Evolutionary conservation across 768 basidiomycete genomes (phyloP).

Genomic region (Trametes cubensis): DNA sequence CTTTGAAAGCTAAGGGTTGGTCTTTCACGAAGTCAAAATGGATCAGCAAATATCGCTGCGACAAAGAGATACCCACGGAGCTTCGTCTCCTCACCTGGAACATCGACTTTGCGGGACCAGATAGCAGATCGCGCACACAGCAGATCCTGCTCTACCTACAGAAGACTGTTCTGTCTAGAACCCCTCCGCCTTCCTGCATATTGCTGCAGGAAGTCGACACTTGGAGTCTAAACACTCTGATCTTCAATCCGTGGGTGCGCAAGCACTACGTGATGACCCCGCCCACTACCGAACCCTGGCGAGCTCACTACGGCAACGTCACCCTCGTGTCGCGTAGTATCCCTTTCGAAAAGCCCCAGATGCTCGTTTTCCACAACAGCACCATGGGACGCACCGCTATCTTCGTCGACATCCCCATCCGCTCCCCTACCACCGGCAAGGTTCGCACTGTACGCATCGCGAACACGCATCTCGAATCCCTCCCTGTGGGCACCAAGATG

Average conservation of each 20-base stretch:
- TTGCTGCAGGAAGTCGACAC: constrained; percentile 69
- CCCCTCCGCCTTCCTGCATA: constrained; percentile 60
- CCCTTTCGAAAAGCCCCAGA: constrained; percentile 49
- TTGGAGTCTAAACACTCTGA: constrained; percentile 48
- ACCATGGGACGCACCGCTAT: constrained; percentile 57
- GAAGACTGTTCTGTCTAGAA: constrained; percentile 50
- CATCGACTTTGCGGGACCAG: constrained; percentile 50
- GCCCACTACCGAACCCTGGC: constrained; percentile 57
- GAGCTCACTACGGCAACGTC: constrained; percentile 63
- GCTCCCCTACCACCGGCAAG: constrained; percentile 33
- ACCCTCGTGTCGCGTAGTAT: constrained; percentile 66
- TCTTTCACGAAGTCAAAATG: constrained; percentile 3
- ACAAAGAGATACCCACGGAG: constrained; percentile 36
- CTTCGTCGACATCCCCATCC: constrained; percentile 56
- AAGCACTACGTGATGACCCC: constrained; percentile 63
- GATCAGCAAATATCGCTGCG: constrained; percentile 4
- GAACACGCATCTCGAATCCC: constrained; percentile 78
- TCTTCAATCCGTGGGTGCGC: constrained; percentile 64
- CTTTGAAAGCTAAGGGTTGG: constrained; percentile 9
- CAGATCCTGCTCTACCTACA: constrained; percentile 59
- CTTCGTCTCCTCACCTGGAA: constrained; percentile 75
- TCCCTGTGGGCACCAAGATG: constrained; percentile 43
- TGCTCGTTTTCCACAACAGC: constrained; percentile 56
- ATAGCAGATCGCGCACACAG: constrained; percentile 47
- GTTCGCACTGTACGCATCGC: constrained; percentile 57